These are phyloP conservation scores for Simplicillium aogashimaense DNA, from an alignment of 2,329 filamentous ascomycete species.

Conservation along the genomic window DNA sequence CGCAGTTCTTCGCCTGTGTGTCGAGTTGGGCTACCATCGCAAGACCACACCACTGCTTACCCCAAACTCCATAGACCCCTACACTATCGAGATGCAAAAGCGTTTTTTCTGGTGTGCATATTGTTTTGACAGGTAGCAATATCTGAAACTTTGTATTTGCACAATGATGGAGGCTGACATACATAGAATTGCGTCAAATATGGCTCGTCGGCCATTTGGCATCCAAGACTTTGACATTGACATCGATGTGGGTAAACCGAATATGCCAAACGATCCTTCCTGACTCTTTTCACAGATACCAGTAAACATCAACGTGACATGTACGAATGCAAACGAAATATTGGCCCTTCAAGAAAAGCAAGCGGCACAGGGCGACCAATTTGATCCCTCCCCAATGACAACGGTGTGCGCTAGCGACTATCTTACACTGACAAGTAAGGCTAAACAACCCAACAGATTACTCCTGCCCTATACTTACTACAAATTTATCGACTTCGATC, in stretches of 20 bases:
- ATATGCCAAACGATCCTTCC: too few relatives aligned
- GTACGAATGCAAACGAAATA: not conserved
- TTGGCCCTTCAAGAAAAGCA: too few relatives aligned
- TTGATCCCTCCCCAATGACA: too few relatives aligned
- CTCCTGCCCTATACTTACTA: too few relatives aligned
- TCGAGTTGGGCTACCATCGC: conserved; percentile 3
- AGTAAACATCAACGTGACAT: conserved; percentile 1
- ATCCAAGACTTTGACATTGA: conserved; percentile 4
- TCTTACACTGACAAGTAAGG: too few relatives aligned
- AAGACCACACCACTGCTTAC: not conserved
- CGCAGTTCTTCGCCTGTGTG: conserved; percentile 1
- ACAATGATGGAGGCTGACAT: not conserved
- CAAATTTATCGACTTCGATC: too few relatives aligned
- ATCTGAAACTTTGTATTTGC: not conserved
- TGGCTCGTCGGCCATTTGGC: conserved; percentile 3
- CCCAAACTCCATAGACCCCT: not conserved
- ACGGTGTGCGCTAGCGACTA: too few relatives aligned
- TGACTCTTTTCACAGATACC: not conserved
- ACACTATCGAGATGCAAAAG: conserved; percentile 2
- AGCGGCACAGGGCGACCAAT: too few relatives aligned
- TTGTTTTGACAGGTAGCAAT: conserved; percentile 2
- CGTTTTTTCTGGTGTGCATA: conserved; percentile 5
- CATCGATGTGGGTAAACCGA: not conserved
- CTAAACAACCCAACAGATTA: too few relatives aligned
- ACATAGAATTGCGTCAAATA: conserved; percentile 2